Conservation (phyloP, 2,329 filamentous ascomycete species). For the Biscogniauxia mediterranea region DNA sequence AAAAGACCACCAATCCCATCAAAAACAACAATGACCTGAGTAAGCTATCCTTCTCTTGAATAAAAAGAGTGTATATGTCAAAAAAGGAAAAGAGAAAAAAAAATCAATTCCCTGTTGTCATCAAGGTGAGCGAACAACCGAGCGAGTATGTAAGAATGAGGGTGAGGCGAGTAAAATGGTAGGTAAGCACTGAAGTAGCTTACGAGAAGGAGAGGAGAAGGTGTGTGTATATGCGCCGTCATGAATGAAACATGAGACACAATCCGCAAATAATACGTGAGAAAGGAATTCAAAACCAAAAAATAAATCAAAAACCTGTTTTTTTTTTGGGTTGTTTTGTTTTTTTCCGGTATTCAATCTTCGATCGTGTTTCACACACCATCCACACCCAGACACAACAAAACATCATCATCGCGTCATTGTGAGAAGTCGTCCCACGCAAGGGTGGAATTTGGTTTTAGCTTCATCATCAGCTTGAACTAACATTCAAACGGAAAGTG, state of each 20-base stretch:
- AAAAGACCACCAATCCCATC: background rate
- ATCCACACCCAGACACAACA: background rate
- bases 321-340: background rate
- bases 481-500: too few relatives aligned
- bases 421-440: too few relatives aligned
- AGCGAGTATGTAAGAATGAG: conserved; percentile 1
- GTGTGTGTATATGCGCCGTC: too few relatives aligned
- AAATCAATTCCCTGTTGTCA: background rate
- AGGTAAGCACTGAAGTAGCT: background rate
- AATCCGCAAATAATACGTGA: background rate
- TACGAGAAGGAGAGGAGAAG: too few relatives aligned
- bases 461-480: too few relatives aligned
- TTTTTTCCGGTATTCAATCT: too few relatives aligned
- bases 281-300: background rate
- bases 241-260: too few relatives aligned
- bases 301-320: background rate
- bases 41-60: background rate
- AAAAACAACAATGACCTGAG: background rate
- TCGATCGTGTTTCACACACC: conserved; percentile 7
- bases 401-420: background rate
- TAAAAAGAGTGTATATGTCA: background rate
- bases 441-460: too few relatives aligned
- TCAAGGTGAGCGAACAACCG: conserved; percentile 1
- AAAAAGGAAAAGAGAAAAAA: background rate
- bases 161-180: background rate